These are phyloP conservation scores for Apiotrichum veenhuisii DNA, from an alignment of 1,284 basidiomycete genomes.

Conservation along the genomic window DNA sequence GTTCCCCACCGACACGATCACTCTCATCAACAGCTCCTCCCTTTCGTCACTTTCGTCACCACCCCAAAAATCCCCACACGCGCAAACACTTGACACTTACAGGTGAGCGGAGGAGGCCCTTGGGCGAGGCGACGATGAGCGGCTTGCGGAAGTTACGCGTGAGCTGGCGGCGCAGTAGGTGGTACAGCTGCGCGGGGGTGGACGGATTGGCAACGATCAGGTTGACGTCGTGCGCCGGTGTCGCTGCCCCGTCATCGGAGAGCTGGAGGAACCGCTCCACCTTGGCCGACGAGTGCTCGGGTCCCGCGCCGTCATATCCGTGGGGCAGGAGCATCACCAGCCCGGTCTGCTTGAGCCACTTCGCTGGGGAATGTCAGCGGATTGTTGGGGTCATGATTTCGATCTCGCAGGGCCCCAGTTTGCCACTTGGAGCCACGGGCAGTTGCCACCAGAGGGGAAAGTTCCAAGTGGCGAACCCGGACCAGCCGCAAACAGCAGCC, in stretches of 20 bases:
- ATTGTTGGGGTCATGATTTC: background rate
- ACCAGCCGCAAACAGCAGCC: too few relatives aligned
- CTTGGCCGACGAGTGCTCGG: constrained; percentile 81
- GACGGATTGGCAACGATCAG: constrained; percentile 81
- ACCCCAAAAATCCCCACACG: background rate
- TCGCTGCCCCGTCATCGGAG: constrained; percentile 39
- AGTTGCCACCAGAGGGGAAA: background rate
- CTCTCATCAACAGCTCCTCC: background rate
- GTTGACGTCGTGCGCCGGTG: constrained; percentile 57
- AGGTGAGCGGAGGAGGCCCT: constrained; percentile 70
- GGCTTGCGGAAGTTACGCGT: constrained; percentile 79
- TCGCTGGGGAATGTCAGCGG: constrained; percentile 56
- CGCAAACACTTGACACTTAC: constrained; percentile 52
- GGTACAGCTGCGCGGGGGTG: constrained; percentile 84
- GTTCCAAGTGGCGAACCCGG: too few relatives aligned
- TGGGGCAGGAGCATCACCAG: constrained; percentile 81
- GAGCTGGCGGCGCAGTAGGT: constrained; percentile 76
- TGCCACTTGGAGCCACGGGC: constrained; percentile 1
- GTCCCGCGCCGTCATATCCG: constrained; percentile 81
- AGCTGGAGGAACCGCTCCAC: constrained; percentile 77
- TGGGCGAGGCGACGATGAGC: constrained; percentile 74
- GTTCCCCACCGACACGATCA: background rate
- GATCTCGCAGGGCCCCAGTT: background rate
- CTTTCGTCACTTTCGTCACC: background rate
- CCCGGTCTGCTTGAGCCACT: constrained; percentile 90